These are phyloP conservation scores for Epichloe festucae DNA, from an alignment of 2,329 filamentous ascomycete genomes.

Conservation along the genomic window DNA sequence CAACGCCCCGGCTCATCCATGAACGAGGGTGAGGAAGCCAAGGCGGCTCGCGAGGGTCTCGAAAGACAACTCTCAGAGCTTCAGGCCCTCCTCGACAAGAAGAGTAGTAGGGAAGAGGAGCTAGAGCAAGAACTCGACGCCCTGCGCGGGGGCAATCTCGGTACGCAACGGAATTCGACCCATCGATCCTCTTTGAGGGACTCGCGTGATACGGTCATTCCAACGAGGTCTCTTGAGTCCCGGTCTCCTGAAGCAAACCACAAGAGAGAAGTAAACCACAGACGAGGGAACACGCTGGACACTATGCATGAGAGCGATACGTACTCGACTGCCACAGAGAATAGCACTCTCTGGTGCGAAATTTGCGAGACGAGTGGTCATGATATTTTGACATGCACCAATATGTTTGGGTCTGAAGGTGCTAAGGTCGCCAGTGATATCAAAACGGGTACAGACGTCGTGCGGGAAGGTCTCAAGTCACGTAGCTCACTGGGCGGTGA, in stretches of 20 bases:
- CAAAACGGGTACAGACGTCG: constrained; percentile 21
- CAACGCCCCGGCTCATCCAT: constrained; percentile 23
- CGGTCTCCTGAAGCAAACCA: constrained; percentile 34
- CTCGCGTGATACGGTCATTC: constrained; percentile 51
- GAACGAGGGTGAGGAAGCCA: constrained; percentile 14
- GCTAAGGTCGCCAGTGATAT: constrained; percentile 19
- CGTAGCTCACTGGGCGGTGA: constrained; percentile 25
- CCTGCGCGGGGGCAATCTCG: constrained; percentile 34
- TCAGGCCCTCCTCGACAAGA: constrained; percentile 58
- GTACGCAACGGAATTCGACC: constrained; percentile 16
- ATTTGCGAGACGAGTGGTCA: constrained; percentile 88
- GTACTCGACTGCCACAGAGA: constrained; percentile 59
- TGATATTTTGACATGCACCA: constrained; percentile 87
- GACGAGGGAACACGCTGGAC: constrained; percentile 40
- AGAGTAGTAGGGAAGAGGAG: constrained; percentile 65
- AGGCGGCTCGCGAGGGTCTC: constrained; percentile 44
- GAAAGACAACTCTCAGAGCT: constrained; percentile 73
- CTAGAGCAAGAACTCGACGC: constrained; percentile 69
- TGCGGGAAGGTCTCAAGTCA: constrained; percentile 25
- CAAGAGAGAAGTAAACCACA: constrained; percentile 24
- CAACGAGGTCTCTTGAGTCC: constrained; percentile 36
- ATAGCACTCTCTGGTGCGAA: constrained; percentile 75
- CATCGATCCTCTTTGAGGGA: constrained; percentile 50
- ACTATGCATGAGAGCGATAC: constrained; percentile 60
- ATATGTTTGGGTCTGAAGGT: constrained; percentile 56